phyloP scores from a whole-genome alignment of 805 yeast species.

The Tanozyma kutaoensis region DNA sequence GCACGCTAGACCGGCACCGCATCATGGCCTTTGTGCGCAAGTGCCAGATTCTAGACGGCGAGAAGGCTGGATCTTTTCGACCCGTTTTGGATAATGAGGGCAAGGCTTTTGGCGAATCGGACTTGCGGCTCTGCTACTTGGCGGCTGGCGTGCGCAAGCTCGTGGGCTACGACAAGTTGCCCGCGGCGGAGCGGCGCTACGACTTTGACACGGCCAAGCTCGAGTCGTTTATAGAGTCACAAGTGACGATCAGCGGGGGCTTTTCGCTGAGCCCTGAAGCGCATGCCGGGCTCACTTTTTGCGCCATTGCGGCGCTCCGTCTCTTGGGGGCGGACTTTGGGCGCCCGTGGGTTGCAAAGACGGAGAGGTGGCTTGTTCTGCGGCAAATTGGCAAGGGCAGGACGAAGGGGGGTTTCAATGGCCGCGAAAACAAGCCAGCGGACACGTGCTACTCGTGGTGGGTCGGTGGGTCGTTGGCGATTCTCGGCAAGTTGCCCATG shows the following conservation, averaged over 20 bases:
- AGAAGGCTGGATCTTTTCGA: conserved; percentile 17
- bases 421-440: conserved; percentile 70
- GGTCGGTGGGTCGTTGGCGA: conserved; percentile 46
- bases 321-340: conserved; percentile 10
- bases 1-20: conserved; percentile 23
- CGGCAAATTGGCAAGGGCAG: no score
- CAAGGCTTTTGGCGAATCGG: conserved; percentile 47
- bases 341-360: conserved; percentile 21
- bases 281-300: conserved; percentile 80
- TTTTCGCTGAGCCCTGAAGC: conserved; percentile 52
- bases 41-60: conserved; percentile 39
- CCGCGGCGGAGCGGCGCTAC: conserved; percentile 6
- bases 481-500: conserved; percentile 20
- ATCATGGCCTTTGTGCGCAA: conserved; percentile 39
- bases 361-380: no score
- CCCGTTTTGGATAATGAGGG: conserved; percentile 15
- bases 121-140: conserved; percentile 61
- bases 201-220: conserved; percentile 33
- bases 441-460: conserved; percentile 89
- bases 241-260: conserved; percentile 52
- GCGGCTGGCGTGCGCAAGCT: conserved; percentile 53
- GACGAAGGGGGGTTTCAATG: conserved; percentile 69
- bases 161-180: conserved; percentile 23
- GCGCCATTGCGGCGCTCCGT: conserved; percentile 56
- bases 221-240: conserved; percentile 14